These are phyloP conservation scores for Starmerella sp. DNA, from an alignment of 805 yeast species.

Conservation along the genomic window DNA sequence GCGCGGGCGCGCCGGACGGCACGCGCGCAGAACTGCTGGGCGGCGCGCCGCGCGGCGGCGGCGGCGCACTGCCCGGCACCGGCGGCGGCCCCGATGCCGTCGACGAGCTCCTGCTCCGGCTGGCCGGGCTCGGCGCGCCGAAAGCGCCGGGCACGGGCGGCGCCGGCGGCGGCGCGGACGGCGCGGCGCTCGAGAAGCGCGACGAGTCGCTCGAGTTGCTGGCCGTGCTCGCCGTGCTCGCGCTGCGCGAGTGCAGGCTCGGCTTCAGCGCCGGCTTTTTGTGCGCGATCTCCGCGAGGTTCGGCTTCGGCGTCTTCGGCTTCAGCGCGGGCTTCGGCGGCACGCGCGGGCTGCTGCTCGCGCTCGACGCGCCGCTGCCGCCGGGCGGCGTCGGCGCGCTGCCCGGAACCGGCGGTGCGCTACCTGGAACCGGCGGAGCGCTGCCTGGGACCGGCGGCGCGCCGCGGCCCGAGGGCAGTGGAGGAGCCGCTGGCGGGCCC, in stretches of 20 bases:
- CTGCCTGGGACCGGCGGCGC: conserved; percentile 5
- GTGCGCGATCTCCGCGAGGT: conserved; percentile 13
- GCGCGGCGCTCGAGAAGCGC: background rate
- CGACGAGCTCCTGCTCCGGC: background rate
- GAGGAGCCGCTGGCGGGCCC: conserved; percentile 7
- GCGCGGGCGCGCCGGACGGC: background rate
- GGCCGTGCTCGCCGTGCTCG: conserved; percentile 10
- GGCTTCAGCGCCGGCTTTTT: conserved; percentile 14
- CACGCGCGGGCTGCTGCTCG: background rate
- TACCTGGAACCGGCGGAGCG: conserved; percentile 8
- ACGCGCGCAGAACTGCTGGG: background rate
- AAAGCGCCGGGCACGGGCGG: background rate
- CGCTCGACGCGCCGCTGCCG: background rate
- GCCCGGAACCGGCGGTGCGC: background rate
- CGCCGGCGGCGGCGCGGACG: conserved; percentile 3
- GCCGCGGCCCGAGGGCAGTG: conserved; percentile 12
- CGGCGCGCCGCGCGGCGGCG: background rate
- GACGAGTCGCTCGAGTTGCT: conserved; percentile 11
- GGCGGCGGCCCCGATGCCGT: conserved; percentile 9
- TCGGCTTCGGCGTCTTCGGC: conserved; percentile 16
- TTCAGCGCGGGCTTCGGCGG: conserved; percentile 16
- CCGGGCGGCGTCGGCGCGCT: background rate
- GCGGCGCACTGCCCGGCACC: conserved; percentile 9
- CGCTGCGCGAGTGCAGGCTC: conserved; percentile 5
- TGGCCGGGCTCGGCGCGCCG: conserved; percentile 2